These are phyloP conservation scores for Backusella mclennaniae DNA, from an alignment of 192 early-diverging fungal genomes.

Conservation along the genomic window DNA sequence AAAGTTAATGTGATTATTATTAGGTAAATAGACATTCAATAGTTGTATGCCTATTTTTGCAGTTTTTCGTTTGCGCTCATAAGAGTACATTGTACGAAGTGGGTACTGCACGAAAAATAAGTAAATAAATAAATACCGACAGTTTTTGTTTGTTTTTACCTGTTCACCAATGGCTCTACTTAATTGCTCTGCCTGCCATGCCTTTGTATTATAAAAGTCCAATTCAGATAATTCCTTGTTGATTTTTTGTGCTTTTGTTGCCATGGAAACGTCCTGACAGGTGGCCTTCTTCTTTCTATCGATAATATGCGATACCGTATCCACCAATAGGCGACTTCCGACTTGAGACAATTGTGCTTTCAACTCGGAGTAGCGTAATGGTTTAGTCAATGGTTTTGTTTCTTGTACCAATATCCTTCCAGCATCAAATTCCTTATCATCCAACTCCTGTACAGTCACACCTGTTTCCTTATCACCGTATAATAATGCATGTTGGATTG, in stretches of 20 bases:
- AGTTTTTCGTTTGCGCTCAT: constrained; percentile 10
- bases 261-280: constrained; percentile 61
- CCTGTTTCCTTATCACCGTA: constrained; percentile 74
- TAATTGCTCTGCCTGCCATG: constrained; percentile 58
- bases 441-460: constrained; percentile 85
- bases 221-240: constrained; percentile 53
- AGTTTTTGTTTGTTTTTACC: constrained; percentile 34
- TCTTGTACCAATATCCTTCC: constrained; percentile 79
- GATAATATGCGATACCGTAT: constrained; percentile 62
- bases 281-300: constrained; percentile 51
- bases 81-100: constrained; percentile 46
- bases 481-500: constrained; percentile 82
- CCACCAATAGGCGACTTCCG: constrained; percentile 61
- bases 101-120: constrained; percentile 45
- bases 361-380: background rate
- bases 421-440: constrained; percentile 77
- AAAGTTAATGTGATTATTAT: constrained; percentile 16
- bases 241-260: constrained; percentile 71
- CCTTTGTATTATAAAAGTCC: constrained; percentile 59
- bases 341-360: constrained; percentile 41
- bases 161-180: constrained; percentile 74
- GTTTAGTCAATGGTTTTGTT: background rate
- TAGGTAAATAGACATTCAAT: constrained; percentile 29
- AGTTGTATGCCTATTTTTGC: constrained; percentile 40
- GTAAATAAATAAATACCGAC: constrained; percentile 10